Evolutionary conservation across 805 yeast genomes (phyloP).

Genomic region (Candida arabinofermentans): DNA sequence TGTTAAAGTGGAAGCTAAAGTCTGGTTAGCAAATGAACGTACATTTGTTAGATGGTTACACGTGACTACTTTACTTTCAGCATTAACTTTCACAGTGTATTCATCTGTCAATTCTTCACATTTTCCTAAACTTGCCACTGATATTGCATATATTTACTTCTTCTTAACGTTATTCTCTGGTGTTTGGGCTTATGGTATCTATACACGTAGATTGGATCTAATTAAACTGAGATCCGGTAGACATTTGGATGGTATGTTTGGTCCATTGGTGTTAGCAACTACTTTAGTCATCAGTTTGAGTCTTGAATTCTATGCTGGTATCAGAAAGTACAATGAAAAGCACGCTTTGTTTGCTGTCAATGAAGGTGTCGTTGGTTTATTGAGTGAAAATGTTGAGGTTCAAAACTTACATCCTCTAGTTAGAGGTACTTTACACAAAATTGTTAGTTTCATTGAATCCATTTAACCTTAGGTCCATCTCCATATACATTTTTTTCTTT

Average conservation of each 20-base stretch:
- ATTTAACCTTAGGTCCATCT: constrained; percentile 4
- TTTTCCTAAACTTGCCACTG: constrained; percentile 58
- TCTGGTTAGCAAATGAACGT: constrained; percentile 97
- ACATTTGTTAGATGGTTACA: constrained; percentile 95
- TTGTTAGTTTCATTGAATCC: constrained; percentile 23
- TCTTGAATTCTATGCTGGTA: constrained; percentile 70
- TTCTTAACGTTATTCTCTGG: constrained; percentile 79
- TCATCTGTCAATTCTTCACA: constrained; percentile 67
- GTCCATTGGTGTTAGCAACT: constrained; percentile 76
- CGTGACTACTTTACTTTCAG: constrained; percentile 78
- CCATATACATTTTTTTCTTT: background rate
- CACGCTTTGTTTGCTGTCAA: constrained; percentile 13
- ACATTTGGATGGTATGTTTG: constrained; percentile 85
- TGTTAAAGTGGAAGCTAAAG: constrained; percentile 92
- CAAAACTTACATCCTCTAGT: constrained; percentile 26
- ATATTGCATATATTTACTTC: constrained; percentile 76
- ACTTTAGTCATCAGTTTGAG: constrained; percentile 64
- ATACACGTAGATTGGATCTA: constrained; percentile 62
- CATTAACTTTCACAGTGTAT: constrained; percentile 80
- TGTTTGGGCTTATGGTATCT: constrained; percentile 83
- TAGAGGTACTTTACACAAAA: constrained; percentile 19
- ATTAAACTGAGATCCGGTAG: constrained; percentile 80
- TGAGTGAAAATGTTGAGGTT: constrained; percentile 12
- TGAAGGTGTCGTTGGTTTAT: background rate
- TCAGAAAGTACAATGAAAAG: constrained; percentile 33